These are phyloP conservation scores for Aspergillus sp. DNA, from an alignment of 2,329 filamentous ascomycete species.

Conservation along the genomic window DNA sequence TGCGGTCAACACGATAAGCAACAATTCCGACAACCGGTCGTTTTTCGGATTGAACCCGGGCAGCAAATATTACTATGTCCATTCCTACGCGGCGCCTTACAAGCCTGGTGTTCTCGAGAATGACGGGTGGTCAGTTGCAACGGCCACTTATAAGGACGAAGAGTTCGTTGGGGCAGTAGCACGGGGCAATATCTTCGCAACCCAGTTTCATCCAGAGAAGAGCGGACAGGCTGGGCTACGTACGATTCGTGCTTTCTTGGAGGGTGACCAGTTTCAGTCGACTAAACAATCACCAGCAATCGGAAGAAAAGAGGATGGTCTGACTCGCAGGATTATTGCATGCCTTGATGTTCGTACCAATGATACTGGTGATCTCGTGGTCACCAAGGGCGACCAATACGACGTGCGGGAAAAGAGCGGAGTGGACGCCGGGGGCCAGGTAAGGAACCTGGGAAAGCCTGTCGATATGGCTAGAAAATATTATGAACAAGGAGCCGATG, in stretches of 20 bases:
- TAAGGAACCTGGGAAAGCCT: constrained; percentile 92
- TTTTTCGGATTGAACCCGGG: constrained; percentile 71
- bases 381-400: constrained; percentile 98
- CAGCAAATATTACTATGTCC: constrained; percentile 98
- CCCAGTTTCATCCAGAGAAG: constrained; percentile 98
- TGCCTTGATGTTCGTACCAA: constrained; percentile 94
- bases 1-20: constrained; percentile 50
- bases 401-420: constrained; percentile 84
- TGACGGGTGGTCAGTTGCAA: constrained; percentile 87
- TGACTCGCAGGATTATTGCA: constrained; percentile 90
- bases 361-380: constrained; percentile 87
- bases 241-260: constrained; percentile 75
- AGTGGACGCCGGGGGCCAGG: constrained; percentile 49
- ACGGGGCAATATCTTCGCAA: constrained; percentile 75
- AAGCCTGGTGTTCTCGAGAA: constrained; percentile 62
- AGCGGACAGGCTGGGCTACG: constrained; percentile 81
- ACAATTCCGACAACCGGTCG: constrained; percentile 39
- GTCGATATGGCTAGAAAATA: constrained; percentile 90
- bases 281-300: constrained; percentile 33
- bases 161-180: constrained; percentile 87
- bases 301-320: constrained; percentile 47
- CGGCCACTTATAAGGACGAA: constrained; percentile 76
- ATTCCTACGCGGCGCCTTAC: constrained; percentile 84
- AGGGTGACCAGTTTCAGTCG: constrained; percentile 54
- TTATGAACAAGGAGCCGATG: constrained; percentile 93